These are phyloP conservation scores for Albugo candida DNA, from an alignment of 352 stramenopile genomes.

Conservation along the genomic window DNA sequence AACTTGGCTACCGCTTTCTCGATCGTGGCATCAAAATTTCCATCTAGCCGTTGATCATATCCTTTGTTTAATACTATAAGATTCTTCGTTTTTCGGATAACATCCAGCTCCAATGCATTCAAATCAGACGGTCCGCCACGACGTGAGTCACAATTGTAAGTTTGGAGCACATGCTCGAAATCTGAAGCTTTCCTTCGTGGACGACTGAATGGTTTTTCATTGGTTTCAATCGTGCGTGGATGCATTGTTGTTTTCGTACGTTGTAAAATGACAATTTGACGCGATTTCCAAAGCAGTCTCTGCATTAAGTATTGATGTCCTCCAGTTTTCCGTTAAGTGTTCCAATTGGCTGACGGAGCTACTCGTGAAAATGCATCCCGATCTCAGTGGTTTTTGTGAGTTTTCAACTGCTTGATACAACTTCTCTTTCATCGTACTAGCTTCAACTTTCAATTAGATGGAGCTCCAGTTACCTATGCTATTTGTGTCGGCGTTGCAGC, in stretches of 20 bases:
- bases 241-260: too few species aligned
- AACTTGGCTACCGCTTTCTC: slow-evolving; percentile 50
- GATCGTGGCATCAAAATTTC: slow-evolving; percentile 74
- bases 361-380: not conserved
- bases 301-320: too few species aligned
- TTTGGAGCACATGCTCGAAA: not conserved
- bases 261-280: too few species aligned
- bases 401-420: not conserved
- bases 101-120: slow-evolving; percentile 26
- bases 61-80: slow-evolving; percentile 71
- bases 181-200: too few species aligned
- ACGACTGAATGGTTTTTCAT: too few species aligned
- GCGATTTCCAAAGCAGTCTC: too few species aligned
- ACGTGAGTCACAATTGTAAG: not conserved
- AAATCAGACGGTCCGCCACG: slow-evolving; percentile 36
- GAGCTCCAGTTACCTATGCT: slow-evolving; percentile 60
- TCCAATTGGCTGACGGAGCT: not conserved
- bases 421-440: not conserved
- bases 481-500: slow-evolving; percentile 42
- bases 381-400: not conserved
- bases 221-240: too few species aligned
- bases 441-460: slow-evolving; percentile 17
- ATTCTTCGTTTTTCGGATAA: slow-evolving; percentile 24
- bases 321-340: too few species aligned
- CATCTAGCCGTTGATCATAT: slow-evolving; percentile 67